Base-by-base conservation (phyloP, 2,329 filamentous ascomycete species). In the Fusarium heterosporum region DNA sequence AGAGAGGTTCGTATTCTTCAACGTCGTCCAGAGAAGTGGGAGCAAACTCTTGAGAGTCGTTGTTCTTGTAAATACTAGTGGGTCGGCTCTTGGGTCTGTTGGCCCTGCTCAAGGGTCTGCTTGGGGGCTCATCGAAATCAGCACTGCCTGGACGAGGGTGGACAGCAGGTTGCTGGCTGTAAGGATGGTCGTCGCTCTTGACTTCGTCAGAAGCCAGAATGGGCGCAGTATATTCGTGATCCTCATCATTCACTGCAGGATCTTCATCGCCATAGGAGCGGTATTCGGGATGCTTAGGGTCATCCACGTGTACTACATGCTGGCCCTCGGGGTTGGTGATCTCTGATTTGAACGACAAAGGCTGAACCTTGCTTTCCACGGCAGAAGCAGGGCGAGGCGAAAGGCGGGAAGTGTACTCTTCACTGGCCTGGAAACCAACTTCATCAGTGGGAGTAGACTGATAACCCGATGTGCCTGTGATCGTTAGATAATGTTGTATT, bases 1-100 rank as follows among this genome's bases (percentile, higher is more conserved):
- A 99, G 5, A 99, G 82, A 3, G 96, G 96, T 76, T 98, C 95
- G 73, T 98, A 98, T 77, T 98, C 94, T 72, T 94, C 90, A 7
- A 97, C 92, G 73, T 97, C 91, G 72, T 96, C 93, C 10, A 97
- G 81, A 7, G 92, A 92, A 5, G 90, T 93, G 41, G 87, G 79
- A 73, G 80, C 80, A 77, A 90, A 76, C 77, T 90, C 82, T 12
- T 77, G 71, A 54, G 81, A 80, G 16, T 84, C 81, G 8, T 84
- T 79, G 43, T 80, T 82, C 66, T 85, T 87, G 74, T 90, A 88
- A 39, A 89, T 80, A 75, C 87, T 75, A n/a, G 68, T 91, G 30
- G 82, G 79, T 22, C 72, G 67, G 43, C 66, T 71, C 50, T 68
- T 91, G 30, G 83, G 79, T 32, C 72, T 65, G 41, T 63, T 70